Evolutionary conservation across 148 eudicot species (phyloP).

Genomic region (Silene conica): DNA sequence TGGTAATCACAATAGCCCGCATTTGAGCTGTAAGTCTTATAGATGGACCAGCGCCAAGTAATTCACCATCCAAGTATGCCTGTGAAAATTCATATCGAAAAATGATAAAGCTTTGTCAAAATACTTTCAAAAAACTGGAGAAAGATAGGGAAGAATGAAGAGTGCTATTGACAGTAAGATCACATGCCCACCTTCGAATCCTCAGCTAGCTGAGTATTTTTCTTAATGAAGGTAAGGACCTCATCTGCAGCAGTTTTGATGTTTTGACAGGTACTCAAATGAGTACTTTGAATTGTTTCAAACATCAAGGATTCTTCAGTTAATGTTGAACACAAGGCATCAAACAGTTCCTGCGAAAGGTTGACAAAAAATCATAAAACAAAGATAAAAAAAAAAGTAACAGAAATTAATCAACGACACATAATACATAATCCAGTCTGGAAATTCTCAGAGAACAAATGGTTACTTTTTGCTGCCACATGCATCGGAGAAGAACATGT

Average conservation of each 20-base stretch:
- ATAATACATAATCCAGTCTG: neutral
- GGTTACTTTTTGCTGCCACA: conserved; percentile 97
- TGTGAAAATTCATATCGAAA: conserved; percentile 23
- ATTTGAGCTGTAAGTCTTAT: conserved; percentile 32
- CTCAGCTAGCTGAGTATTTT: conserved; percentile 46
- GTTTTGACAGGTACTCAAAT: conserved; percentile 51
- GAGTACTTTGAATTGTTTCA: conserved; percentile 46
- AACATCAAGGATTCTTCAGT: conserved; percentile 68
- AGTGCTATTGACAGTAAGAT: neutral
- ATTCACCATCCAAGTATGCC: conserved; percentile 59
- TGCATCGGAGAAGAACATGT: conserved; percentile 39
- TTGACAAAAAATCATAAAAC: neutral
- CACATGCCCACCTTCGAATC: conserved; percentile 62
- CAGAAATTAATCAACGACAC: neutral
- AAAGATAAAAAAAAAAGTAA: neutral
- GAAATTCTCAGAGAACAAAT: neutral
- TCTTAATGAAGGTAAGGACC: conserved; percentile 46
- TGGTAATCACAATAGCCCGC: conserved; percentile 50
- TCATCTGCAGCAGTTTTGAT: conserved; percentile 41
- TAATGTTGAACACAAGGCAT: conserved; percentile 50
- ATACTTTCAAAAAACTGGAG: neutral
- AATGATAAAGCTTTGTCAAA: neutral
- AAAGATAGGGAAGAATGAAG: neutral
- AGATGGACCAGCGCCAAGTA: conserved; percentile 49
- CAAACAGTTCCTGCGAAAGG: conserved; percentile 74